Evolutionary conservation across 768 basidiomycete species (phyloP), one percentile per base, ranked within the genome.

Genomic region (Rhizopogon rudus): DNA sequence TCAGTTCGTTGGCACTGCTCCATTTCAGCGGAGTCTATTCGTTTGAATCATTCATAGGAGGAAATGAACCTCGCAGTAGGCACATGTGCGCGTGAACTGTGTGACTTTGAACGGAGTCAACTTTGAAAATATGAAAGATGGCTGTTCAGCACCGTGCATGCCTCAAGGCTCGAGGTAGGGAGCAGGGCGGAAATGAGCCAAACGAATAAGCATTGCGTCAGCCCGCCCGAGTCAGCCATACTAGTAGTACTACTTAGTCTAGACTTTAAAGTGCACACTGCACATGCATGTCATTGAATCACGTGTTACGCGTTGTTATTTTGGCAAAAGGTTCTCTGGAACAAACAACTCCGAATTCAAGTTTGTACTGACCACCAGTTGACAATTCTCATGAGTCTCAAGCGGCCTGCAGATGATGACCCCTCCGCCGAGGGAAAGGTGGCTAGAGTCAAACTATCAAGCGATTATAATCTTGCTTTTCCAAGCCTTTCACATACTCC

Each of bases 381-480:
- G 50, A 43, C 25, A 40, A 22, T 39, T 41, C 9, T 13, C 28
- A 69, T 69, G 69, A 58, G 59, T 17, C 62, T 56, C n/a, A 71
- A 71, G 31, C 67, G 62, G 59, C 63, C 65, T 16, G 65, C 60
- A 33, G 57, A 10, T 31, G 64, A 68, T 4, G 57, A 51, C 2
- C 64, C 40, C 22, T 16, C 59, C 22, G 55, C 59, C 1, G 58
- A 60, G 4, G 41, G 16, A 2, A 16, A 56, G 6, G 25, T 60
- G n/a, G 8, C 44, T 5, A 52, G 13, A 33, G 40, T 44, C 44
- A 51, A 12, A 49, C 14, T 49, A 16, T 40, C 6, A 57, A 57
- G 45, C 56, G 57, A 35, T 51, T 46, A 3, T 48, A 37, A 16
- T 44, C 52, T 70, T 20, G 41, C 56, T 14, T 70, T 71, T 46